A percentile compares a stretch with the other conserved stretches of the same genome.
Evolutionary conservation across 2,329 filamentous ascomycete genomes (phyloP).

Genomic region (Ceratocystis papillata): DNA sequence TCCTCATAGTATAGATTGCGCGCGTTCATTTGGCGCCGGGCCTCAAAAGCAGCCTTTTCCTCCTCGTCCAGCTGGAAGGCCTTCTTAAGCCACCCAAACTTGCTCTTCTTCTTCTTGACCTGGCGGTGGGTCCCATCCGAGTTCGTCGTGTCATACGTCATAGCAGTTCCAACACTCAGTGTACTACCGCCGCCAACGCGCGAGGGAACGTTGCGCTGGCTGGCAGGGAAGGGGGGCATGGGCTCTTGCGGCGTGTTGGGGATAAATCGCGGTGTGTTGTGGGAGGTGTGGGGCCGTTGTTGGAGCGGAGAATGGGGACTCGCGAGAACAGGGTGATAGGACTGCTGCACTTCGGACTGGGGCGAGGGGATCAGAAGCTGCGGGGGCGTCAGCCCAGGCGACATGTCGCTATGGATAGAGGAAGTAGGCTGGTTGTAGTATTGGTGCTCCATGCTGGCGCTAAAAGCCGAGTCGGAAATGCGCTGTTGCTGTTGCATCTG

Average conservation of each 20-base stretch:
- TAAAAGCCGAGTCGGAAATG: slow-evolving; percentile 40
- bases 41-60: slow-evolving; percentile 49
- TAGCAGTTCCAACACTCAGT: slow-evolving; percentile 44
- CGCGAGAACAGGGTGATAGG: slow-evolving; percentile 51
- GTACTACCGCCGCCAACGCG: slow-evolving; percentile 46
- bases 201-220: slow-evolving; percentile 41
- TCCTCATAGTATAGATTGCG: slow-evolving; percentile 42
- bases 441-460: slow-evolving; percentile 38
- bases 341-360: slow-evolving; percentile 37
- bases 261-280: slow-evolving; percentile 26
- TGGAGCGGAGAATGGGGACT: slow-evolving; percentile 54
- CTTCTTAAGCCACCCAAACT: slow-evolving; percentile 59
- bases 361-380: slow-evolving; percentile 29
- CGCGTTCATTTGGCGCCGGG: slow-evolving; percentile 39
- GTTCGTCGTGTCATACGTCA: slow-evolving; percentile 34
- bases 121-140: slow-evolving; percentile 30
- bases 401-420: slow-evolving; percentile 28
- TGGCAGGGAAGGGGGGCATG: slow-evolving; percentile 31
- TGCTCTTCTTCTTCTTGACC: slow-evolving; percentile 56
- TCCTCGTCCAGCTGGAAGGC: slow-evolving; percentile 55
- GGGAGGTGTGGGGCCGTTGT: slow-evolving; percentile 46
- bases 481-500: slow-evolving; percentile 23
- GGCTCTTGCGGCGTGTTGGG: slow-evolving; percentile 16
- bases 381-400: not conserved
- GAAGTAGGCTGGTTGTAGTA: slow-evolving; percentile 33